Evolutionary conservation across 148 eudicot species (phyloP).

Genomic region (Polygonum maritimum): DNA sequence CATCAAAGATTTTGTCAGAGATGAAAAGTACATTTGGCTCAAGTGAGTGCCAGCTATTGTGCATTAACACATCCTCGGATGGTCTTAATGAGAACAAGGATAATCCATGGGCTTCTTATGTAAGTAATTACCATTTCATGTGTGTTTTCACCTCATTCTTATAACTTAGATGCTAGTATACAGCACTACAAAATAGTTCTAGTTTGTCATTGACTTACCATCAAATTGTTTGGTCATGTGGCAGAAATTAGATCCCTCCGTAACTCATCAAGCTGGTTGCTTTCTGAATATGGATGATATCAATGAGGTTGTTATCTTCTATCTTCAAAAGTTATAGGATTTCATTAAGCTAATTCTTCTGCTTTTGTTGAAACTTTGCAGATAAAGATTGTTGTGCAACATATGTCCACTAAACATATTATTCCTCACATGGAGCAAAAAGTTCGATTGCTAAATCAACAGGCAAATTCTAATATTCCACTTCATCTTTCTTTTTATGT

Average conservation of each 20-base stretch:
- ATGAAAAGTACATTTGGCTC: conserved; percentile 88
- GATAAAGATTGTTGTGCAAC: conserved; percentile 68
- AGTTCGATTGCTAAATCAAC: conserved; percentile 79
- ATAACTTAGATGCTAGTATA: neutral
- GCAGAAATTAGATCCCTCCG: conserved; percentile 44
- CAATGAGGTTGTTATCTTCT: conserved; percentile 48
- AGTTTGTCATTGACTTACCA: conserved; percentile 3
- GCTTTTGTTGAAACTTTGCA: conserved; percentile 23
- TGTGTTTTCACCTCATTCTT: neutral
- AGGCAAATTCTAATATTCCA: conserved; percentile 35
- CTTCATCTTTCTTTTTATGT: neutral
- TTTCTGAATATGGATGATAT: conserved; percentile 61
- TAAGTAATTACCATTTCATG: conserved; percentile 25
- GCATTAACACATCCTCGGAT: conserved; percentile 61
- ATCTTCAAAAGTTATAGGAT: conserved; percentile 1
- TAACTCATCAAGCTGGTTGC: conserved; percentile 37
- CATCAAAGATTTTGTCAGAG: conserved; percentile 51
- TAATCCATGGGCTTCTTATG: conserved; percentile 69
- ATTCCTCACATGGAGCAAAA: conserved; percentile 97
- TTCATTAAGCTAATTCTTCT: conserved; percentile 4
- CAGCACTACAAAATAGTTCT: neutral
- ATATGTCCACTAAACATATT: conserved; percentile 67
- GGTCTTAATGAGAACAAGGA: conserved; percentile 38
- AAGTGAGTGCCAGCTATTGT: conserved; percentile 64
- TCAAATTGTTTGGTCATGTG: conserved; percentile 10